Evolutionary conservation across 2,329 filamentous ascomycete species (phyloP), one percentile per base, ranked within the genome.

Genomic region (Aspergillus neoniger): DNA sequence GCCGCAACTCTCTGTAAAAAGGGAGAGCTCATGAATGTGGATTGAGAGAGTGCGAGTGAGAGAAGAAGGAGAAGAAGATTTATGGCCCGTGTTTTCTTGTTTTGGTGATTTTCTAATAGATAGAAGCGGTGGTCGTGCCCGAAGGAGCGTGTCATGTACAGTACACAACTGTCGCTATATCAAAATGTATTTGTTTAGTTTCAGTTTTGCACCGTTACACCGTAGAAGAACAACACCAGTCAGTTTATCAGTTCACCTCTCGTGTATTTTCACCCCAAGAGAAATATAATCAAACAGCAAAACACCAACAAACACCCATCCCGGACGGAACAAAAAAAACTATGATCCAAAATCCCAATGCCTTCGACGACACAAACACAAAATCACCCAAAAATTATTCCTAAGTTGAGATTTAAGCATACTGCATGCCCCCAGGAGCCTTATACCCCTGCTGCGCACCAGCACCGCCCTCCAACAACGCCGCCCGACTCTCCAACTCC

Each of bases 1-100:
- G 87, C 83, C 88, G 92, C 79, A 94, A 91, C 82, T 64, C 71
- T 55, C 67, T 73, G 60, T 79, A 77, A 70, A 77, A 70, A 36
- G 32, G 12, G 32, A 15, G 32, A 36, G 32, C 32, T 14, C 12
- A 14, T 36, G 32, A 36, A 14, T 2, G 32, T 36, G 12, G 32
- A 15, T 36, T 36, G 32, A 36, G 32, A 14, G 12, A 14, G 32
- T 36, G 32, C 10, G 32, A 36, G 32, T 15, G 66, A 41, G 55
- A 57, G 55, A 36, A 21, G 28, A 48, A 54, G 49, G 21, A 55
- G 59, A 48, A 54, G 49, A 50, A 57, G 58, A 63, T 60, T 68
- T 63, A 63, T 62, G 63, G 61, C 60, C 44, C 52, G 44, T 56
- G 59, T 56, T 66, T 65, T 61, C 60, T 63, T 58, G 23, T 58